Evolutionary conservation across 352 stramenopile genomes (phyloP), one percentile per base, ranked within the genome.

Genomic region (Salisapilia sapeloensis): DNA sequence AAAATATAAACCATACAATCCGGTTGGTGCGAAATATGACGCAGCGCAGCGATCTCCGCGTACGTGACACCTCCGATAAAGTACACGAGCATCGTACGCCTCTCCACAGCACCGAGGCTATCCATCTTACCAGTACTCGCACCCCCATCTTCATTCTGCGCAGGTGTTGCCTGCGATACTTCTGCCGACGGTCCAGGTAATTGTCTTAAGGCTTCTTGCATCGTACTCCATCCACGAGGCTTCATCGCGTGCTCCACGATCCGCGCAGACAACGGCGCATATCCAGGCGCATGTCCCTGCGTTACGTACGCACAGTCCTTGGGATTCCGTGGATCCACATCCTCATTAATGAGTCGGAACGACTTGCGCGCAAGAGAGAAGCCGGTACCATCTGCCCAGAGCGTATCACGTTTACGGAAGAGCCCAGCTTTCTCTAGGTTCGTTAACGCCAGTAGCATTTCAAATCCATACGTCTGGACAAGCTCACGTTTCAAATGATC

Each of bases 381-480:
- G 5, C 77, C 65, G 20, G 63, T 85, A 3, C 65, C 53, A 20
- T 85, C 76, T 12, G 57, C 76, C 67, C 90, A 82, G 13, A 90
- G 43, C 13, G 70, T 92, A 40, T 96, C 86, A 14, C 79, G 74
- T 6, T 81, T 78, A 42, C 81, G 79, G 18, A 97, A 57, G 26
- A 96, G 63, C 4, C 87, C 90, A 11, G 77, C 69, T 29, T 89
- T 85, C 54, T 98, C 93, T n/a, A 98, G 56, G 44, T 95, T 94
- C 26, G 62, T 79, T 7, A 98, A 50, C 13, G 87, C 71, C 14
- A 93, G 61, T 29, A 98, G 50, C 53, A 92, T 94, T 49, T 97
- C 81, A 41, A 96, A 98, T 4, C 92, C 93, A 48, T 98, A 98
- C 1, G 84, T 95, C 54, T 98, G 92, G 21, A 98, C 76, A 12